Percentiles rank a stretch among this genome's conserved stretches.
phyloP scores from a whole-genome alignment of 345 rosid genomes.

The Syzygium jambos region DNA sequence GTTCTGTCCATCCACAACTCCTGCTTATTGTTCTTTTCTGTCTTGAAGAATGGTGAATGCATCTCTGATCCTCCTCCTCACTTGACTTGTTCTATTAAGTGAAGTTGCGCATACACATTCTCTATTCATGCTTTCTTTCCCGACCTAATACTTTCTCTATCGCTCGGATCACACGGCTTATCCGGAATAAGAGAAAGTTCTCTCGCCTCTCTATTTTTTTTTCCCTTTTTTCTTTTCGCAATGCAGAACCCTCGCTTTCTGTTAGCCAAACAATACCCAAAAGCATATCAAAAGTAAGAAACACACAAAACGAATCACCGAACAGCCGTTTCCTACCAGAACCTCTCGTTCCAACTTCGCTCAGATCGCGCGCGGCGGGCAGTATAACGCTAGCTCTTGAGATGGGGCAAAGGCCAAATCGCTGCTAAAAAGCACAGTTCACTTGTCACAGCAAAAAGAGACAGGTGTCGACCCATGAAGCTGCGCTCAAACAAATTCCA shows the following conservation, averaged over 20 bases:
- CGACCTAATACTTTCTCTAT: not conserved
- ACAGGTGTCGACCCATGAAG: constrained; percentile 57
- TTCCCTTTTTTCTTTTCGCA: too few relatives aligned
- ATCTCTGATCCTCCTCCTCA: not conserved
- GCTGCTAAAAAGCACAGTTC: not conserved
- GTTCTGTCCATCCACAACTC: not conserved
- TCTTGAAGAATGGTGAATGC: not conserved
- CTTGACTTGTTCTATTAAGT: not conserved
- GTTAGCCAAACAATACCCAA: not conserved
- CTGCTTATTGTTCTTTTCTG: not conserved
- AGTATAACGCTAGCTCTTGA: not conserved
- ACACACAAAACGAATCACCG: not conserved
- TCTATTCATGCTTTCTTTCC: not conserved
- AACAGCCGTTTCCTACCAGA: not conserved
- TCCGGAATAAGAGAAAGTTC: not conserved
- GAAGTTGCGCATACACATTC: not conserved
- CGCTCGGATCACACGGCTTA: not conserved
- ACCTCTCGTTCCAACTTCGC: not conserved
- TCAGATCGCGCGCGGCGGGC: not conserved
- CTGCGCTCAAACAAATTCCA: constrained; percentile 11
- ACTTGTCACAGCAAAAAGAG: not conserved
- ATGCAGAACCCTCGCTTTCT: not conserved
- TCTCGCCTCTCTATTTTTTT: not conserved
- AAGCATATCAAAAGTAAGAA: not conserved
- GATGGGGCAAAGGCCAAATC: not conserved